These are phyloP conservation scores for Globisporangium lucens DNA, from an alignment of 352 stramenopile genomes.

Conservation along the genomic window DNA sequence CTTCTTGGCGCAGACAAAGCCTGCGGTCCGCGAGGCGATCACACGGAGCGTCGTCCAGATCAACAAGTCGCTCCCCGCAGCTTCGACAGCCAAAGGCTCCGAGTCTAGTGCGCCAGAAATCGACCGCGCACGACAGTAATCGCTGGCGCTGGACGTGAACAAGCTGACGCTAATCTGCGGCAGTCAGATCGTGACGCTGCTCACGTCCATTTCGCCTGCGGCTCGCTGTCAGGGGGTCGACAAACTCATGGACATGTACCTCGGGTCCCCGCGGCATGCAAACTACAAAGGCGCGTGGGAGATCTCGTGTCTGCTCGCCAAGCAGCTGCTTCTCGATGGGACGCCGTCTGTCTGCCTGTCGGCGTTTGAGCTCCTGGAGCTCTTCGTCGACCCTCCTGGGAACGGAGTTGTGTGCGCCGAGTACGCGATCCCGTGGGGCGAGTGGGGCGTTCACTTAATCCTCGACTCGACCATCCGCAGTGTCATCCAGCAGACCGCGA, in stretches of 20 bases:
- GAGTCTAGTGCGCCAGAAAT: conserved; percentile 32
- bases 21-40: conserved; percentile 68
- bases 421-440: conserved; percentile 69
- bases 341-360: conserved; percentile 45
- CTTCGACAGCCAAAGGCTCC: conserved; percentile 12
- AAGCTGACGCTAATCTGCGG: conserved; percentile 57
- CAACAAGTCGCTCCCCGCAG: conserved; percentile 31
- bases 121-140: conserved; percentile 51
- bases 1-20: conserved; percentile 62
- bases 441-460: conserved; percentile 79
- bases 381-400: conserved; percentile 46
- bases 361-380: conserved; percentile 51
- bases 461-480: conserved; percentile 72
- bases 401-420: conserved; percentile 14
- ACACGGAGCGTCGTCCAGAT: conserved; percentile 72
- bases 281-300: conserved; percentile 67
- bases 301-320: conserved; percentile 61
- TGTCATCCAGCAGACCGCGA: conserved; percentile 68
- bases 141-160: conserved; percentile 54
- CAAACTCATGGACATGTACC: conserved; percentile 46
- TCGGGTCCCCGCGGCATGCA: conserved; percentile 25
- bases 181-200: conserved; percentile 44
- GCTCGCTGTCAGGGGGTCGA: conserved; percentile 56
- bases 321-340: conserved; percentile 60
- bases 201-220: conserved; percentile 36